These are phyloP conservation scores for Euphorbia lathyris DNA, from an alignment of 345 rosid genomes.

Conservation along the genomic window DNA sequence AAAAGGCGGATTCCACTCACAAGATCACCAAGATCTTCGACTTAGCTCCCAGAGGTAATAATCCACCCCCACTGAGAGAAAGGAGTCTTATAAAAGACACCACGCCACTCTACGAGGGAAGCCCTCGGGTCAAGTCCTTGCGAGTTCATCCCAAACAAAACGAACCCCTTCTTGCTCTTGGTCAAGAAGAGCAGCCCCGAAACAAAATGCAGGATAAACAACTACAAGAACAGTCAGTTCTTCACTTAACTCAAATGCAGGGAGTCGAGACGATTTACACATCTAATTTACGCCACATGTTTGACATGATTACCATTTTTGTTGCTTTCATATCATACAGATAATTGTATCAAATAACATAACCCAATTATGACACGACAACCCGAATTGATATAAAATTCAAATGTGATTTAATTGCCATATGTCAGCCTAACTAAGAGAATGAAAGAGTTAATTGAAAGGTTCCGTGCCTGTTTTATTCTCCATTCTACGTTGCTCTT, in stretches of 20 bases:
- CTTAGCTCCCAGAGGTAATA: no score
- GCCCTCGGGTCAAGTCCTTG: neutral
- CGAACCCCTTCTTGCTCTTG: no score
- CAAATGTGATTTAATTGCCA: neutral
- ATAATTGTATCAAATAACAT: no score
- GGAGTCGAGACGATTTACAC: no score
- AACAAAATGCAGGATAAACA: neutral
- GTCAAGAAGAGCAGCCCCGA: neutral
- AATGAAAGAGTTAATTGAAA: no score
- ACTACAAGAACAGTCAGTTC: neutral
- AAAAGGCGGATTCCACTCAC: no score
- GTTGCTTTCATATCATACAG: neutral
- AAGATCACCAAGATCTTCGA: no score
- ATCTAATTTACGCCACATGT: no score
- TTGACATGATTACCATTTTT: neutral
- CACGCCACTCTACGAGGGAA: neutral
- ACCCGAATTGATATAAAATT: neutral
- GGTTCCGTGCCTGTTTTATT: no score
- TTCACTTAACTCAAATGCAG: neutral
- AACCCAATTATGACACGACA: neutral
- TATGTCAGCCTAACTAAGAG: no score
- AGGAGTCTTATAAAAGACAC: neutral
- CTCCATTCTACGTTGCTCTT: no score
- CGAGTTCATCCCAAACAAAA: neutral
- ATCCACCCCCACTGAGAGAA: neutral